Percentiles rank a stretch among this genome's conserved stretches.
Evolutionary conservation across 352 stramenopile species (phyloP).

Genomic region (Globisporangium radiosum): DNA sequence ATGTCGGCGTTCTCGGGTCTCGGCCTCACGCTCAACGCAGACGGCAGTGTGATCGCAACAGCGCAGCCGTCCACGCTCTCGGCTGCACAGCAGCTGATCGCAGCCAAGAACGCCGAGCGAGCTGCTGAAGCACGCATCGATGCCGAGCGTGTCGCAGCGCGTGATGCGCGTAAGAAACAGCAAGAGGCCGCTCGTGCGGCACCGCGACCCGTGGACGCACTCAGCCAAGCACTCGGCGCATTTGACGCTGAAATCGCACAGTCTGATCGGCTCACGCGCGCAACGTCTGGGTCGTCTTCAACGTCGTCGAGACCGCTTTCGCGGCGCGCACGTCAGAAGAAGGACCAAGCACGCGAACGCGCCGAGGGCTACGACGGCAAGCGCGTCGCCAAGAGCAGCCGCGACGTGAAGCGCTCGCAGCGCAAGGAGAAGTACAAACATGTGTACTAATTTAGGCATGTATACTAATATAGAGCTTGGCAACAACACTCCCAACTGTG

Average conservation of each 20-base stretch:
- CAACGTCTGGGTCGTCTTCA: slow-evolving; percentile 5
- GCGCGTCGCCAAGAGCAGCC: slow-evolving; percentile 19
- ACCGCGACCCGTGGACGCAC: slow-evolving; percentile 29
- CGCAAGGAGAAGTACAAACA: slow-evolving; percentile 61
- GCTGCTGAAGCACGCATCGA: slow-evolving; percentile 22
- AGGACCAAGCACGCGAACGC: slow-evolving; percentile 23
- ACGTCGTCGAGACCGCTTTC: slow-evolving; percentile 19
- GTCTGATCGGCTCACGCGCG: slow-evolving; percentile 20
- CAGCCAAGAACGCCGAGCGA: slow-evolving; percentile 36
- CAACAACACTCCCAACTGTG: too few species aligned
- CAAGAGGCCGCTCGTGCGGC: slow-evolving; percentile 17
- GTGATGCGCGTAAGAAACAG: slow-evolving; percentile 23
- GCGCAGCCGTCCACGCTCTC: slow-evolving; percentile 12
- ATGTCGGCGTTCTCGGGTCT: slow-evolving; percentile 52
- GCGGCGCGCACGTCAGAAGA: slow-evolving; percentile 42
- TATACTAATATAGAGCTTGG: too few species aligned
- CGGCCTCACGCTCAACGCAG: slow-evolving; percentile 35
- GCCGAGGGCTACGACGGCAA: slow-evolving; percentile 22
- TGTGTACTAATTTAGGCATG: slow-evolving; percentile 25
- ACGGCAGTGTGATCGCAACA: slow-evolving; percentile 14
- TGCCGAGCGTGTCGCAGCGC: slow-evolving; percentile 12
- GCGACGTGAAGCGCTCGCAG: slow-evolving; percentile 35
- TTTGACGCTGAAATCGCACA: slow-evolving; percentile 53
- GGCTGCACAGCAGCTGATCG: slow-evolving; percentile 45
- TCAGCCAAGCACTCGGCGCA: slow-evolving; percentile 52